These are phyloP conservation scores for Cairneyella variabilis DNA, from an alignment of 495 filamentous ascomycete species.

Conservation along the genomic window DNA sequence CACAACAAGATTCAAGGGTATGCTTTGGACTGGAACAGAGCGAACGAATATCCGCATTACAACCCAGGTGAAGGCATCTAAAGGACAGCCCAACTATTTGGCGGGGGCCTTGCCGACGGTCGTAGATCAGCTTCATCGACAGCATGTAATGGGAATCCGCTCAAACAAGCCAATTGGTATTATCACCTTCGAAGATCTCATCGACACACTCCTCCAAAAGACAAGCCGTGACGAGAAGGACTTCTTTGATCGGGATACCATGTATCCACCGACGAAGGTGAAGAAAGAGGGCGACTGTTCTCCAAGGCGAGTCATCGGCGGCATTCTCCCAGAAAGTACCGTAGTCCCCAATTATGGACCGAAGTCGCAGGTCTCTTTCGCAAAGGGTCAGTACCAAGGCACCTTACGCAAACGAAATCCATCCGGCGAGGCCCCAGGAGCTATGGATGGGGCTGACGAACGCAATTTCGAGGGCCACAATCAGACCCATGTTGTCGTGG, in stretches of 20 bases:
- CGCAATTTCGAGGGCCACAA: background rate
- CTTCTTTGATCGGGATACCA: constrained; percentile 11
- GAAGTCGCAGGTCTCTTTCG: background rate
- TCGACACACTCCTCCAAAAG: constrained; percentile 21
- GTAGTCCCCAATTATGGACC: background rate
- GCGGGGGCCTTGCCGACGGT: background rate
- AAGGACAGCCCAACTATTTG: constrained; percentile 1
- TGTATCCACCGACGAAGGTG: constrained; percentile 6
- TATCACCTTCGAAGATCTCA: constrained; percentile 23
- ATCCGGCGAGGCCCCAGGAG: background rate
- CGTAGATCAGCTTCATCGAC: background rate
- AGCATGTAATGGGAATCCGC: constrained; percentile 10
- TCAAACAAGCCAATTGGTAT: constrained; percentile 21
- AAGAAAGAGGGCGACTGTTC: constrained; percentile 11
- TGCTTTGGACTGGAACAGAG: constrained; percentile 13
- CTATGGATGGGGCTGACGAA: constrained; percentile 17
- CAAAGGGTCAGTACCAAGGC: background rate
- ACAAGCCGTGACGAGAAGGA: constrained; percentile 21
- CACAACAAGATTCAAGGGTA: background rate
- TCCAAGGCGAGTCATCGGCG: background rate
- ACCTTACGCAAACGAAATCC: constrained; percentile 1
- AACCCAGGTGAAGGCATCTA: constrained; percentile 6
- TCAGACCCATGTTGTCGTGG: background rate
- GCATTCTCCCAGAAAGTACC: background rate
- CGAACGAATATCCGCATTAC: constrained; percentile 5